phyloP scores from a whole-genome alignment of 2,329 filamentous ascomycete species.

The Colletotrichum brevisporum region DNA sequence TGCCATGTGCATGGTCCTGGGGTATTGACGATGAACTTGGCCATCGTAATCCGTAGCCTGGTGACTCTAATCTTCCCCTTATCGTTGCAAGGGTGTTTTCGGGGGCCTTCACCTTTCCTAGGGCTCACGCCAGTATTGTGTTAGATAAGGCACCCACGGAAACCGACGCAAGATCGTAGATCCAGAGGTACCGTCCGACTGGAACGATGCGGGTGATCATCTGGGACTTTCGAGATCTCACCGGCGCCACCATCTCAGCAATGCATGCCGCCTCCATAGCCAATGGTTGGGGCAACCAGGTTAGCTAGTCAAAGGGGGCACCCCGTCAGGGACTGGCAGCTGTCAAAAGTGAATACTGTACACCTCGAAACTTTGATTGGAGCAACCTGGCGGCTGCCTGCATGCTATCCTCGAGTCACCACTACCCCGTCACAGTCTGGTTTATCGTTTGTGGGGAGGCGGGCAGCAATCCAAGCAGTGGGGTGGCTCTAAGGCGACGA shows the following conservation, averaged over 20 bases:
- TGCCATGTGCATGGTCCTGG: not conserved
- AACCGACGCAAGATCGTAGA: conserved; percentile 10
- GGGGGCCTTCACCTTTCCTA: not conserved
- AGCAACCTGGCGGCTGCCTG: conserved; percentile 11
- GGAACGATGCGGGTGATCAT: conserved; percentile 35
- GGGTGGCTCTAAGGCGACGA: not conserved
- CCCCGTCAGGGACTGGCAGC: conserved; percentile 9
- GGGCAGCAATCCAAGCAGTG: not conserved
- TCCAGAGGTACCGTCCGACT: conserved; percentile 28
- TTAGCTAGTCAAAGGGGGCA: not conserved
- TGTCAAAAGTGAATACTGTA: not conserved
- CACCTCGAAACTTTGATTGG: conserved; percentile 1
- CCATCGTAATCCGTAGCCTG: not conserved
- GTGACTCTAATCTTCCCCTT: not conserved
- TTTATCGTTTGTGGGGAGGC: not conserved
- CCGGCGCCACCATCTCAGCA: conserved; percentile 1
- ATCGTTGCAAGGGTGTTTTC: not conserved
- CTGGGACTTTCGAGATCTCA: conserved; percentile 15
- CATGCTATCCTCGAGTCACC: conserved; percentile 7
- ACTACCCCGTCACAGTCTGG: not conserved
- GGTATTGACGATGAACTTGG: not conserved
- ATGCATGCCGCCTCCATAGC: conserved; percentile 18
- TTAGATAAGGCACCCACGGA: not conserved
- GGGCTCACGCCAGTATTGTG: conserved; percentile 1
- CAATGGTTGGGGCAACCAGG: not conserved